A percentile compares a stretch with the other conserved stretches of the same genome.
phyloP scores from a whole-genome alignment of 2,329 filamentous ascomycete genomes.

The Dothideomycetes sp. region DNA sequence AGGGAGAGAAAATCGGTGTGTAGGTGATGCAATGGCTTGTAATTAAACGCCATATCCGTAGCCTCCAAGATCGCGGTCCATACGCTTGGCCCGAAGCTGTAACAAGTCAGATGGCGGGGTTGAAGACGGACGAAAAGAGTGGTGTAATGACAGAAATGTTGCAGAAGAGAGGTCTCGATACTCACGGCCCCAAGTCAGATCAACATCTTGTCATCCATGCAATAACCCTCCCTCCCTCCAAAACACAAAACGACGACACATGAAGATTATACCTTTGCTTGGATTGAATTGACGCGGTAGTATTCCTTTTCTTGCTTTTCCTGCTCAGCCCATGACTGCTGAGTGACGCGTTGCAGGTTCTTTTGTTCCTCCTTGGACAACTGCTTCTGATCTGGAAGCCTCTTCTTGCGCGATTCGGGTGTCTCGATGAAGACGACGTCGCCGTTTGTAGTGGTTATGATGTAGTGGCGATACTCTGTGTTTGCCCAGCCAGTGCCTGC shows the following conservation, averaged over 20 bases:
- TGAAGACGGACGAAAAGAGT: not conserved
- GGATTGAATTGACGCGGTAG: constrained; percentile 8
- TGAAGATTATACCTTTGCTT: constrained; percentile 12
- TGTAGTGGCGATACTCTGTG: constrained; percentile 59
- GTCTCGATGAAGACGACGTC: constrained; percentile 37
- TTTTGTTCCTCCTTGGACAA: constrained; percentile 21
- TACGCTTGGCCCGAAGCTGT: constrained; percentile 1
- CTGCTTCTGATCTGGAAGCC: constrained; percentile 19
- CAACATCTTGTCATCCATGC: not conserved
- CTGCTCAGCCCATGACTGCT: constrained; percentile 11
- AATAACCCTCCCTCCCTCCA: not conserved
- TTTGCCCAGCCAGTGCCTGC: constrained; percentile 64
- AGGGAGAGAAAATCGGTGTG: too few species aligned
- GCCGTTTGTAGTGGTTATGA: not conserved
- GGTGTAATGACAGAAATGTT: not conserved
- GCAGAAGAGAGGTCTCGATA: constrained; percentile 4
- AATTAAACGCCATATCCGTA: constrained; percentile 6
- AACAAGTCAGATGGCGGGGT: not conserved
- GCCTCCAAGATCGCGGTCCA: constrained; percentile 5
- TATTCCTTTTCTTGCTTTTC: constrained; percentile 7
- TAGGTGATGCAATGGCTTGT: not conserved
- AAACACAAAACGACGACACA: not conserved
- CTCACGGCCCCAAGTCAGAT: constrained; percentile 4
- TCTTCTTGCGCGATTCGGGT: constrained; percentile 15
- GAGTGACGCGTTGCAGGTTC: constrained; percentile 18